Evolutionary conservation across 305 asterid species (phyloP), one percentile per base, ranked within the genome.

Genomic region (Fraxinus latifolia): DNA sequence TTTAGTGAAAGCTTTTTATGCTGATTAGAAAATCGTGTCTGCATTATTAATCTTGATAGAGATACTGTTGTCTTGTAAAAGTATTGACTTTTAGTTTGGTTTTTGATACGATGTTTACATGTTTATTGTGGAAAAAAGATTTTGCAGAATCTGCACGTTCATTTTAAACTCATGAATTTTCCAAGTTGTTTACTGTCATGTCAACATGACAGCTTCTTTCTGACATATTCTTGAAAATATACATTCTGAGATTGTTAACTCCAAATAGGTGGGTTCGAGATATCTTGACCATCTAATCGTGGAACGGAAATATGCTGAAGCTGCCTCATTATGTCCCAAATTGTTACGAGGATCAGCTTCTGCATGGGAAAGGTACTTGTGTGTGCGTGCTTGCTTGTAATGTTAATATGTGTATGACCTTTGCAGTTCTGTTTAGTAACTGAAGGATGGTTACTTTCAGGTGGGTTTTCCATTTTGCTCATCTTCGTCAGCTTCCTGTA

Each of bases 401-500:
- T 55, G 67, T 77, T 55, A 78, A 47, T 80, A 44, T 19, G 5
- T 27, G 34, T 76, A 67, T 72, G 36, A 62, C 31, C 53, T 58
- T 74, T 76, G 80, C 70, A 62, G 21, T 34, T 80, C 37, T 14
- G 60, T 71, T 25, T 79, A 39, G 80, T 82, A 72, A 77, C 84
- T 79, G 60, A 78, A 23, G 82, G 27, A 76, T 74, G 77, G 50
- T 80, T 89, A 71, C 79, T 79, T 81, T 78, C 89, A 96, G 98
- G 87, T 94, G 98, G 99, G 95, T 96, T 86, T 94, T 94, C 87
- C 98, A 96, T 87, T 96, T 96, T 79, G 98, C 99, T 79, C 99
- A 96, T 86, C 97, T 96, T 76, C 98, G 97, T 47, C 99, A 96
- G 83, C 98, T 96, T 88, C 98, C 95, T 77, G 94, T 92, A 83